Evolutionary conservation across 306 rosid species (phyloP), one percentile per base, ranked within the genome.

Genomic region (Elaeagnus macrophylla): DNA sequence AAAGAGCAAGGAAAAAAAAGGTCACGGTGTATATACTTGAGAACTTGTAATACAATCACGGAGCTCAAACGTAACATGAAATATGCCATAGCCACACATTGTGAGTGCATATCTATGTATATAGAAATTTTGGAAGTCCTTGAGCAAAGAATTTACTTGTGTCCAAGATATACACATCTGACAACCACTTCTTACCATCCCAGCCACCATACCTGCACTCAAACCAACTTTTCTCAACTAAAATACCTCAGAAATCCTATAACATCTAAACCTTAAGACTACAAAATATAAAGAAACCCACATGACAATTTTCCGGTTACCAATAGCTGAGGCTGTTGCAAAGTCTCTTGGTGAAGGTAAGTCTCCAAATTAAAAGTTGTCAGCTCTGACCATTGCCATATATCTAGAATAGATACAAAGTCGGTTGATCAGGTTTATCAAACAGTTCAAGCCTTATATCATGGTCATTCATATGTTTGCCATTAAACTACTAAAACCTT

Each of bases 361-460:
- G 68, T 91, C 97, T 12, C 97, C 97, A n/a, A n/a, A n/a, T n/a
- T n/a, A 49, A 86, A 82, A 59, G 95, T 77, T 12, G 96, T 83
- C 70, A 91, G 75, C 78, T 91, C 97, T 53, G 96, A 83, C 97
- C 97, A 91, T 60, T 91, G 97, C 97, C 97, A 91, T 76, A 86
- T 86, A 69, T 90, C 97, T 90, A 63, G 69, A 74, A 57, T 16
- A 76, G 43, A 51, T 35, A 53, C 37, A 71, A 40, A 59, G 70
- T 72, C 53, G 46, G 52, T 45, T 46, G 14, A 69, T 43, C 48
- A 52, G 55, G 35, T 9, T 16, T 14, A 65, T 43, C 19, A 54
- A 57, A 53, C 52, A 35, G 39, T n/a, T n/a, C n/a, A n/a, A n/a
- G n/a, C n/a, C n/a, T n/a, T n/a, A n/a, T n/a, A n/a, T n/a, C n/a